Evolutionary conservation across 2,329 filamentous ascomycete species (phyloP).

Genomic region (Cladosporium velox): DNA sequence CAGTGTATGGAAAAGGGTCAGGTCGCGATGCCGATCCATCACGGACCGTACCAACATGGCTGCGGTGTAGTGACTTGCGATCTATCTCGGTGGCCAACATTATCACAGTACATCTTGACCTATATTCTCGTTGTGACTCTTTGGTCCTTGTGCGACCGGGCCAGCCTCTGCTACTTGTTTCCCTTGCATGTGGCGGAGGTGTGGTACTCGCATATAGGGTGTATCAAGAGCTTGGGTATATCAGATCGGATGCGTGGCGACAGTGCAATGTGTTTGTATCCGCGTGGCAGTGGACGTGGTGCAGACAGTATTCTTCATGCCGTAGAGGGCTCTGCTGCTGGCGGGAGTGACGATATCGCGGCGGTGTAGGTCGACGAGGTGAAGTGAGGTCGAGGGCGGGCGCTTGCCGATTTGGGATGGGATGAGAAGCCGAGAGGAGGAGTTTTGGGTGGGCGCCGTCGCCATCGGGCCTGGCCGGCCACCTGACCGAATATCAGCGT

Average conservation of each 20-base stretch:
- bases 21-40: background rate
- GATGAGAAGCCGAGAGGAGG: conserved; percentile 13
- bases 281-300: no score
- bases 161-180: background rate
- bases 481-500: conserved; percentile 14
- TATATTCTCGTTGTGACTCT: background rate
- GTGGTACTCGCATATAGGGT: background rate
- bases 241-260: background rate
- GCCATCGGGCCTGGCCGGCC: conserved; percentile 12
- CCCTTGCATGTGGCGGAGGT: background rate
- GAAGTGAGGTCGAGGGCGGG: conserved; percentile 19
- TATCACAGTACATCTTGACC: background rate
- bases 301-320: background rate
- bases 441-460: conserved; percentile 1
- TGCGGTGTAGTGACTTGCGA: background rate
- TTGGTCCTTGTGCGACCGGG: background rate
- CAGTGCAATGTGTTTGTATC: background rate
- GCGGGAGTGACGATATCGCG: background rate
- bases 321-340: background rate
- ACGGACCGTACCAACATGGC: background rate
- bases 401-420: conserved; percentile 16
- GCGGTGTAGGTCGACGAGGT: background rate
- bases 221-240: background rate
- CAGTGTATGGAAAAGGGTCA: background rate
- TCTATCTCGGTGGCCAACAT: background rate